These are phyloP conservation scores for Acrocalymma vagum DNA, from an alignment of 2,329 filamentous ascomycete genomes.

Conservation along the genomic window DNA sequence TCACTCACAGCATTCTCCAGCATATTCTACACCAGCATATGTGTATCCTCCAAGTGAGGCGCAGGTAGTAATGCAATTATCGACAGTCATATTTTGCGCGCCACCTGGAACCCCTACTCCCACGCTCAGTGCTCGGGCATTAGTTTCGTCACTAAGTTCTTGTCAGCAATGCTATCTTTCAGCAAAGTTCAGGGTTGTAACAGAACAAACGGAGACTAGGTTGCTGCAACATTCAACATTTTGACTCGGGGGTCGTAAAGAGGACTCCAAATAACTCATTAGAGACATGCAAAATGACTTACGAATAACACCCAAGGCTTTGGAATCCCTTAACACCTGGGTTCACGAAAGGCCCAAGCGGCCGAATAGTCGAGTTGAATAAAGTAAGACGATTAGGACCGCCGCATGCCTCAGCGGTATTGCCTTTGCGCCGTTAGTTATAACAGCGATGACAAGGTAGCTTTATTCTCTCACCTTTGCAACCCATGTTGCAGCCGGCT, in stretches of 20 bases:
- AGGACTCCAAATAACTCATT: not conserved
- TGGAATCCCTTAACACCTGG: constrained; percentile 22
- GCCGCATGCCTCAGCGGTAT: constrained; percentile 22
- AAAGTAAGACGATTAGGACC: constrained; percentile 20
- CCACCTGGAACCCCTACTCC: constrained; percentile 15
- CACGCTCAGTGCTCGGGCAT: constrained; percentile 12
- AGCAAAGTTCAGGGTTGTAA: not conserved
- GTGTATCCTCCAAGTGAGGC: constrained; percentile 14
- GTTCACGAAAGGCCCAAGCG: constrained; percentile 17
- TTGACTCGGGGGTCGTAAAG: too few relatives aligned
- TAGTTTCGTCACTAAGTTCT: constrained; percentile 18
- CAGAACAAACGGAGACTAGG: too few relatives aligned
- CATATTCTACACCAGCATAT: constrained; percentile 30
- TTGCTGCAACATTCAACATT: too few relatives aligned
- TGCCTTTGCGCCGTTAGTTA: constrained; percentile 11
- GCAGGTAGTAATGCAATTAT: constrained; percentile 26
- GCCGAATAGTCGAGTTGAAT: constrained; percentile 19
- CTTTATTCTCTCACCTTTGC: constrained; percentile 11
- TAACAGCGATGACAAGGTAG: not conserved
- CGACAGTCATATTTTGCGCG: constrained; percentile 19
- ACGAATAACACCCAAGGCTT: constrained; percentile 25
- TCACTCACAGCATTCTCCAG: constrained; percentile 27
- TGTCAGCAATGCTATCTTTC: constrained; percentile 15
- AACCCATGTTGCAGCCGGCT: constrained; percentile 18
- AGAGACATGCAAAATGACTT: too few relatives aligned